Base-by-base conservation (phyloP, 805 yeast species). In the Yamadazyma takamatsuzukensis region DNA sequence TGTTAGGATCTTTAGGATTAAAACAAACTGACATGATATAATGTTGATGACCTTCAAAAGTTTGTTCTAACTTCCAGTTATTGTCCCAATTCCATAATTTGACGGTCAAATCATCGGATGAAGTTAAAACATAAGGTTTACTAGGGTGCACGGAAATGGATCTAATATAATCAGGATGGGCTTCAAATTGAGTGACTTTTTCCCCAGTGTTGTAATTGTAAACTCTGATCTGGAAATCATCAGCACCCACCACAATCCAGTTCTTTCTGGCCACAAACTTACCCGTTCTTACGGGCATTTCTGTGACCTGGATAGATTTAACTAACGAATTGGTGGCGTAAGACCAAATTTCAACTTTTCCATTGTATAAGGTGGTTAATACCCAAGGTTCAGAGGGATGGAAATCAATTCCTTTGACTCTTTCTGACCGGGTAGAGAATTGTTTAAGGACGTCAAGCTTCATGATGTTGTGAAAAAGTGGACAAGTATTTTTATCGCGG, bases 371-470 rank as follows among this genome's bases (percentile, higher is more conserved):
- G n/a, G 96, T 87, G 33, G 90, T 81, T 51, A 88, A 70, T 32
- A 88, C 79, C 97, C 97, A 90, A 33, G 98, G 97, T 60, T 93
- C 98, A 14, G 89, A 72, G 15, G 98, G 98, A 59, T 93, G 99
- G 72, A 93, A 84, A 63, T 93, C 99, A 54, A 93, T 83, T 30
- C 96, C 97, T 63, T 93, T 93, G 56, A 93, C 97, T 59, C 99
- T 81, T 59, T 89, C 97, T 24, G 97, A 82, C 51, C 96, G 85
- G 42, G 93, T 78, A 47, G 87, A 82, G 62, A 89, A 85, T 50
- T 81, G 81, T 69, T 84, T 86, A 75, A 82, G 54, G 40, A 57
- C 64, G 58, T 56, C 70, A 64, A 64, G 59, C 53, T 63, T 62
- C 68, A 62, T 62, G 21, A 19, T 19, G 21, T 19, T n/a, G n/a